A percentile compares a stretch with the other conserved stretches of the same genome.
These are phyloP conservation scores for Thymus mandschuricus DNA, from an alignment of 257 asterid genomes.

Conservation along the genomic window DNA sequence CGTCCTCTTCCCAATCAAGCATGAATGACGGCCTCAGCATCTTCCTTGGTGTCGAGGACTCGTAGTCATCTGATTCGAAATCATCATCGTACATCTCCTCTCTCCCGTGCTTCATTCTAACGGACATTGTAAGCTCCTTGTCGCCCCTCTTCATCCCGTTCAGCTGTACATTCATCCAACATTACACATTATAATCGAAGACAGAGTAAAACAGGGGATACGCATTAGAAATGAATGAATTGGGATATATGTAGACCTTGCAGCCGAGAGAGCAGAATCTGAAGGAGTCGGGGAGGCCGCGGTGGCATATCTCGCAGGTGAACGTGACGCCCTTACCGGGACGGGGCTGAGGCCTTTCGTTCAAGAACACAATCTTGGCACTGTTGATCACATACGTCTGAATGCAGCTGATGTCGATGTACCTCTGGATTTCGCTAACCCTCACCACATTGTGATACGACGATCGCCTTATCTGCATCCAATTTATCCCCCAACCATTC, in stretches of 20 bases:
- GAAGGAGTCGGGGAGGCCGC: slow-evolving; percentile 63
- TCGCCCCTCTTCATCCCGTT: slow-evolving; percentile 58
- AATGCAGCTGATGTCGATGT: slow-evolving; percentile 59
- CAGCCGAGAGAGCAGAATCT: slow-evolving; percentile 64
- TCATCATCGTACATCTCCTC: slow-evolving; percentile 41
- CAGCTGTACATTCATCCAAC: slow-evolving; percentile 35
- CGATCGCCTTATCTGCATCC: slow-evolving; percentile 56
- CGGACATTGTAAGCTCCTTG: slow-evolving; percentile 47
- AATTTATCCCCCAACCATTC: no score
- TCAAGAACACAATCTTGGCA: slow-evolving; percentile 58
- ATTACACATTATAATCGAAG: no score
- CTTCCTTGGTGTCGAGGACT: slow-evolving; percentile 49
- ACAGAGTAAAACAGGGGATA: no score
- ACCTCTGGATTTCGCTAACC: slow-evolving; percentile 52
- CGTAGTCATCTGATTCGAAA: slow-evolving; percentile 41
- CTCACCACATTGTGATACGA: slow-evolving; percentile 64
- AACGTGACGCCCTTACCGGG: slow-evolving; percentile 60
- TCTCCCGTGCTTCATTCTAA: slow-evolving; percentile 37
- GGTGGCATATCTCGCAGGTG: slow-evolving; percentile 58
- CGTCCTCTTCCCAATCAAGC: slow-evolving; percentile 41
- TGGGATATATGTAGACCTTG: slow-evolving; percentile 40
- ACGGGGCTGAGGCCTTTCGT: slow-evolving; percentile 57
- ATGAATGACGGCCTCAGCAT: slow-evolving; percentile 17
- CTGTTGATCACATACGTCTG: slow-evolving; percentile 59
- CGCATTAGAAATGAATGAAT: no score